phyloP scores from a whole-genome alignment of 306 rosid genomes.

The Abrus precatorius region DNA sequence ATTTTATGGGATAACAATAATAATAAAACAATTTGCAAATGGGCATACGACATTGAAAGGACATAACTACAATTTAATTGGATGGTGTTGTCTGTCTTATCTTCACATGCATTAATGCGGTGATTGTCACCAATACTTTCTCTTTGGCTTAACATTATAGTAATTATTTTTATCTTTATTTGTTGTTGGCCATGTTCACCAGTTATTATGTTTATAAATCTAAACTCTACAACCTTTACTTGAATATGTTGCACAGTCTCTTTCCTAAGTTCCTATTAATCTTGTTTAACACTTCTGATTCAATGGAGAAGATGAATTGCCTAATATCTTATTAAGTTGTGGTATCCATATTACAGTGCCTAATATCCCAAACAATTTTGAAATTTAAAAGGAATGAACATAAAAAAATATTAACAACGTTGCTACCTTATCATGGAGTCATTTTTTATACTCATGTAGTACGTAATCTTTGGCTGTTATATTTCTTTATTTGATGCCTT shows the following conservation, averaged over 20 bases:
- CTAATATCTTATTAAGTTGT: too few species aligned
- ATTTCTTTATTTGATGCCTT: too few species aligned
- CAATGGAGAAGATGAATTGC: background rate
- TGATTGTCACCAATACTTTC: slow-evolving; percentile 6
- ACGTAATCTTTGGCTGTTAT: too few species aligned
- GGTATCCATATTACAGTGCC: too few species aligned
- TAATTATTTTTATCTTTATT: background rate
- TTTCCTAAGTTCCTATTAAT: background rate
- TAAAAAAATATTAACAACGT: too few species aligned
- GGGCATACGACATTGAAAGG: slow-evolving; percentile 19
- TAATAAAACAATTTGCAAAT: background rate
- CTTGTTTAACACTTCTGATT: background rate
- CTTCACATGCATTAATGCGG: slow-evolving; percentile 7
- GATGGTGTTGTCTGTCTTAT: background rate
- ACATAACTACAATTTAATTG: slow-evolving; percentile 7
- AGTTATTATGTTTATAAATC: background rate
- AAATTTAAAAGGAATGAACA: too few species aligned
- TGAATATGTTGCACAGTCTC: background rate
- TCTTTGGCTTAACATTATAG: background rate
- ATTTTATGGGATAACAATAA: too few species aligned
- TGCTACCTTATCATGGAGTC: too few species aligned
- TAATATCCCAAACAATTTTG: too few species aligned
- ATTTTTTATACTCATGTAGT: too few species aligned
- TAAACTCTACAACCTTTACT: background rate
- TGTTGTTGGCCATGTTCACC: slow-evolving; percentile 5